Evolutionary conservation across 305 asterid species (phyloP).

Genomic region (Stenogyne calaminthoides): DNA sequence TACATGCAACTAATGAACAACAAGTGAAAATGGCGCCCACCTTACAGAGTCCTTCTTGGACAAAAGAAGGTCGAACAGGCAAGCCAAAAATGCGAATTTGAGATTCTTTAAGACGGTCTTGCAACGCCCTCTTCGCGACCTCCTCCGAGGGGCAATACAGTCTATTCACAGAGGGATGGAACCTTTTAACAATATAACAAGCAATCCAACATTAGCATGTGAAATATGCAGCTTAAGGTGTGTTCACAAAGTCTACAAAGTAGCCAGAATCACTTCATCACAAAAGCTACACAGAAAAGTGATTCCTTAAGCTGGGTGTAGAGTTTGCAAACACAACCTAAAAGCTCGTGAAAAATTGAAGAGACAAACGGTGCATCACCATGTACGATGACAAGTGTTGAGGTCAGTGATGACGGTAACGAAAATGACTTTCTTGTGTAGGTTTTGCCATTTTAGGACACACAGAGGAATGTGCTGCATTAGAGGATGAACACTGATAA

Average conservation of each 20-base stretch:
- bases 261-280: too few species aligned
- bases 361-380: slow-evolving; percentile 42
- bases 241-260: too few species aligned
- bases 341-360: background rate
- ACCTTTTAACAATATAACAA: slow-evolving; percentile 45
- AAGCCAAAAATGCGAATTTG: slow-evolving; percentile 78
- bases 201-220: slow-evolving; percentile 20
- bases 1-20: too few species aligned
- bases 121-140: slow-evolving; percentile 80
- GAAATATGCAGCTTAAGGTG: background rate
- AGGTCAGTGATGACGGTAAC: slow-evolving; percentile 92
- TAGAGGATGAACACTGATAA: slow-evolving; percentile 93
- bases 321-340: too few species aligned
- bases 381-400: slow-evolving; percentile 89
- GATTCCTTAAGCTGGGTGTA: too few species aligned
- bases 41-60: slow-evolving; percentile 67
- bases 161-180: slow-evolving; percentile 82
- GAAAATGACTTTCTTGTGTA: slow-evolving; percentile 80
- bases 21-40: slow-evolving; percentile 33
- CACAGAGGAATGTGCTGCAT: slow-evolving; percentile 93
- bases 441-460: slow-evolving; percentile 93
- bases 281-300: too few species aligned
- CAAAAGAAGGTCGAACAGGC: slow-evolving; percentile 86
- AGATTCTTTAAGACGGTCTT: slow-evolving; percentile 76
- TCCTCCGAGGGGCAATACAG: slow-evolving; percentile 84